Evolutionary conservation across 2,329 filamentous ascomycete genomes (phyloP).

Genomic region (Hirsutella thompsonii): DNA sequence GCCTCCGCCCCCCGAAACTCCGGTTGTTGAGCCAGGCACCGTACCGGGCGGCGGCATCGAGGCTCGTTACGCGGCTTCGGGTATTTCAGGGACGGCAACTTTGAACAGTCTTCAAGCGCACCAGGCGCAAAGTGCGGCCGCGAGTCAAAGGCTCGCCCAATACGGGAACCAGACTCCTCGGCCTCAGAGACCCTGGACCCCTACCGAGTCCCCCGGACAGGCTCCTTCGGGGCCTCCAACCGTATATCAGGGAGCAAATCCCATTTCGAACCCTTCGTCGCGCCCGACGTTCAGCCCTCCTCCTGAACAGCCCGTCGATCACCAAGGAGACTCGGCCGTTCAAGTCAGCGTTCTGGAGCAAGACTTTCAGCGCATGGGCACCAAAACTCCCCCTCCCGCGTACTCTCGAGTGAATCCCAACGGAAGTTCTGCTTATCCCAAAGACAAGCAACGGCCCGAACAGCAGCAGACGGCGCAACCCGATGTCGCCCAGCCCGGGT

Average conservation of each 20-base stretch:
- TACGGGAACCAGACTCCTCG: conserved; percentile 41
- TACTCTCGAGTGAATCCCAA: conserved; percentile 65
- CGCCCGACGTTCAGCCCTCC: conserved; percentile 28
- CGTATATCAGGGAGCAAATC: conserved; percentile 76
- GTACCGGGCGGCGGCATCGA: conserved; percentile 75
- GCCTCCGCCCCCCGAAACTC: conserved; percentile 88
- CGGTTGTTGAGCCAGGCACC: conserved; percentile 58
- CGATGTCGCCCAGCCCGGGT: conserved; percentile 8
- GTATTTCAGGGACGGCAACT: conserved; percentile 76
- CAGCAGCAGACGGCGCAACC: conserved; percentile 13
- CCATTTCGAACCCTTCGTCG: conserved; percentile 42
- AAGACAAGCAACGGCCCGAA: conserved; percentile 62
- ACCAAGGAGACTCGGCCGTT: conserved; percentile 21
- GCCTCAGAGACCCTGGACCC: conserved; percentile 67
- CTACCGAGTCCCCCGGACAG: conserved; percentile 77
- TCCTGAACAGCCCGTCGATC: conserved; percentile 22
- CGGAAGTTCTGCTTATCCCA: conserved; percentile 51
- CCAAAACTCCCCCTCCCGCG: conserved; percentile 82
- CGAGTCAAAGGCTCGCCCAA: conserved; percentile 67
- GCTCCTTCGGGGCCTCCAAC: conserved; percentile 82
- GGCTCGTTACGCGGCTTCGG: conserved; percentile 79
- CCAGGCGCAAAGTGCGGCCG: conserved; percentile 58
- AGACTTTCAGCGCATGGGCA: conserved; percentile 72
- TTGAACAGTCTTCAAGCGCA: conserved; percentile 57
- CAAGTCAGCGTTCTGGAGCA: conserved; percentile 67